These are phyloP conservation scores for Plantago coronopus DNA, from an alignment of 305 asterid species.

Conservation along the genomic window DNA sequence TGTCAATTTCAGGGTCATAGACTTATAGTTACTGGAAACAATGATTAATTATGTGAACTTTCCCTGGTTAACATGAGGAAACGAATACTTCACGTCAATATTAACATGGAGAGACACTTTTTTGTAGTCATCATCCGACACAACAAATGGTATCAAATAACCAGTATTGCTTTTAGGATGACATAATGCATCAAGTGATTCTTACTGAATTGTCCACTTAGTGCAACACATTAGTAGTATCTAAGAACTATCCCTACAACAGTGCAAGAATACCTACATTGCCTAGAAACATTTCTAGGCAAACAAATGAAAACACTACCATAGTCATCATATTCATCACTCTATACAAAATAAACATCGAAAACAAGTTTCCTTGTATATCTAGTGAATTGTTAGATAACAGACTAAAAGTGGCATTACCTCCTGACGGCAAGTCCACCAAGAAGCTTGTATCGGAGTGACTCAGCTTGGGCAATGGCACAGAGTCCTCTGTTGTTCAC, in stretches of 20 bases:
- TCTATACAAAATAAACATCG: slow-evolving; percentile 29
- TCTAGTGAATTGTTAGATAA: no score
- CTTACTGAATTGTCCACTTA: no score
- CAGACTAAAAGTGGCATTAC: slow-evolving; percentile 28
- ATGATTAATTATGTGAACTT: no score
- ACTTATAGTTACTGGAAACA: no score
- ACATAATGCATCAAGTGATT: slow-evolving; percentile 12
- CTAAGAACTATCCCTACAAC: no score
- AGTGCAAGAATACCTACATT: no score
- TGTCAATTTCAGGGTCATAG: no score
- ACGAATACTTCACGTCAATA: slow-evolving; percentile 10
- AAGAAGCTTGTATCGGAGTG: slow-evolving; percentile 61
- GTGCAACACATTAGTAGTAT: no score
- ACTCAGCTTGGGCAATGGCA: slow-evolving; percentile 64
- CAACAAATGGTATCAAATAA: slow-evolving; percentile 28
- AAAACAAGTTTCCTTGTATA: no score
- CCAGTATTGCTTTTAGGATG: slow-evolving; percentile 38
- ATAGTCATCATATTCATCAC: slow-evolving; percentile 37
- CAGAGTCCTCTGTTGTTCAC: slow-evolving; percentile 55
- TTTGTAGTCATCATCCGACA: slow-evolving; percentile 35
- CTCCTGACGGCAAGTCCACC: slow-evolving; percentile 64
- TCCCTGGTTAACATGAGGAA: not conserved
- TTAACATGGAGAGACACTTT: slow-evolving; percentile 8
- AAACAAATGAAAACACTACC: no score
- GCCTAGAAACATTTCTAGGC: no score